Percentiles rank a stretch among this genome's conserved stretches.
These are phyloP conservation scores for Saturnispora sanitii DNA, from an alignment of 805 yeast species.

Conservation along the genomic window DNA sequence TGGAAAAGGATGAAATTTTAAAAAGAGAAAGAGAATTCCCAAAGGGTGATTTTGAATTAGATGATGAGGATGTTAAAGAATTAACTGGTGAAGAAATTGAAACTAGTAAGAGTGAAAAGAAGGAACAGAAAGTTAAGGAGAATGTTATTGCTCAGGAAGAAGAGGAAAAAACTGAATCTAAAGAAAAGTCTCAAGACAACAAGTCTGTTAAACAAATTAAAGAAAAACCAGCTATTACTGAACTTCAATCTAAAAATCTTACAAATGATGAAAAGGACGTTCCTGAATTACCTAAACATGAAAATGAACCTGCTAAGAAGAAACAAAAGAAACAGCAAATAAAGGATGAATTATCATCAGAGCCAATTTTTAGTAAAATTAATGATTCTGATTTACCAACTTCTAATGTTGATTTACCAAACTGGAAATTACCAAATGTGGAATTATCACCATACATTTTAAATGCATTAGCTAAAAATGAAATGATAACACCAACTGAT, in stretches of 20 bases:
- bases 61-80: conserved; percentile 15
- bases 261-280: conserved; percentile 13
- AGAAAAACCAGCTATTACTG: conserved; percentile 9
- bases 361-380: conserved; percentile 10
- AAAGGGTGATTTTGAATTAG: conserved; percentile 20
- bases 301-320: conserved; percentile 2
- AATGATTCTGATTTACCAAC: conserved; percentile 14
- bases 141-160: conserved; percentile 5
- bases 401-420: conserved; percentile 42
- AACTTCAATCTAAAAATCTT: conserved; percentile 9
- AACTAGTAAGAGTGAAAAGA: conserved; percentile 11
- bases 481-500: conserved; percentile 67
- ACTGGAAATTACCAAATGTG: conserved; percentile 38
- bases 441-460: conserved; percentile 46
- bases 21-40: conserved; percentile 17
- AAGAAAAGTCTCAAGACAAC: conserved; percentile 7
- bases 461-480: conserved; percentile 49
- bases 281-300: conserved; percentile 9
- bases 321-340: conserved; percentile 5
- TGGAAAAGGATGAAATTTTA: conserved; percentile 17
- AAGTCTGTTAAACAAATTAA: too few relatives aligned
- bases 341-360: conserved; percentile 14
- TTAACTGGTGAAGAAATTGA: conserved; percentile 16
- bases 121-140: conserved; percentile 11
- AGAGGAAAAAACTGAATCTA: conserved; percentile 7